Evolutionary conservation across 176 grass and related monocot genomes (phyloP).

Genomic region (Phragmites australis): DNA sequence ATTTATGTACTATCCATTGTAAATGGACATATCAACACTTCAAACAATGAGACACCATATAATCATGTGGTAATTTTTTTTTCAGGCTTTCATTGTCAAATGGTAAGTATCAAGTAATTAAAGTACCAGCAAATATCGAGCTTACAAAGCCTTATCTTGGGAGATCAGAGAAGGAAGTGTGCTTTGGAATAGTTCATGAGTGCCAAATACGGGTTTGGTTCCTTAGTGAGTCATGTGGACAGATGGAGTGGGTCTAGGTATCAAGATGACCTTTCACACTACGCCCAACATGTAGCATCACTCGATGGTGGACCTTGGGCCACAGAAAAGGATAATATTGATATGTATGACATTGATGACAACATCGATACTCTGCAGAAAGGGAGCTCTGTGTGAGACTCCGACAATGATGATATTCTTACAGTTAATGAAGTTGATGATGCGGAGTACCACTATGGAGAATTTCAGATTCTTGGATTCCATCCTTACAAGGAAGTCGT

Average conservation of each 20-base stretch:
- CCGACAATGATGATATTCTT: slow-evolving; percentile 12
- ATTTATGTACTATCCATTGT: neutral
- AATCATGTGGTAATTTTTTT: neutral
- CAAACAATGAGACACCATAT: neutral
- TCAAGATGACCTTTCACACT: neutral
- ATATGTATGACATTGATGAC: neutral
- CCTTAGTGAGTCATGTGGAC: neutral
- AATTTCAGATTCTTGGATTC: neutral
- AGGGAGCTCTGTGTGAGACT: slow-evolving; percentile 3
- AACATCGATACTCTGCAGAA: neutral
- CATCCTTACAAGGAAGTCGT: slow-evolving; percentile 28
- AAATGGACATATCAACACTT: neutral
- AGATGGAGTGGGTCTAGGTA: neutral
- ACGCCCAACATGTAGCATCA: neutral
- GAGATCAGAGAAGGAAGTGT: neutral
- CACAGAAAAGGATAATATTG: neutral
- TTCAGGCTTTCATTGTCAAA: neutral
- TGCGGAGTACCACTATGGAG: accelerated
- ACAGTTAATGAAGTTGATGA: neutral
- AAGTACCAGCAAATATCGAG: neutral
- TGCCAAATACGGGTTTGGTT: neutral
- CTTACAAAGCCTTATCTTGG: neutral
- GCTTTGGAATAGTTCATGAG: neutral
- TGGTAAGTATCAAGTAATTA: neutral
- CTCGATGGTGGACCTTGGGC: neutral